Base-by-base conservation (phyloP, 2,329 filamentous ascomycete species). In the Monascus ruber region DNA sequence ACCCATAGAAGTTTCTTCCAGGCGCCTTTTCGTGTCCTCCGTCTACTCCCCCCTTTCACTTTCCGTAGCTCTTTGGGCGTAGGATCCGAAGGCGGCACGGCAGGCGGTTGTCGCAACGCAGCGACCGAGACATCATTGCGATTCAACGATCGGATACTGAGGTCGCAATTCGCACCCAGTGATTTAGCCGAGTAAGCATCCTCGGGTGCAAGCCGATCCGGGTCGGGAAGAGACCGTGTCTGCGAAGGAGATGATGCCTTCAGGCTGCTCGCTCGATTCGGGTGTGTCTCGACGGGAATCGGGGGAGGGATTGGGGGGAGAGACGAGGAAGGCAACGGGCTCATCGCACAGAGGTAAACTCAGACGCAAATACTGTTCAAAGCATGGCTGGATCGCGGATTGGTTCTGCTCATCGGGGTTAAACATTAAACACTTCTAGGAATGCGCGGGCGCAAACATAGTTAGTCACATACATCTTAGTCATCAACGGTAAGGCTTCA, bases 1-100 rank as follows among this genome's bases (percentile, higher is more conserved):
- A 98, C 88, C 91, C 91, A 98, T 40, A 98, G 74, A 48, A 98
- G 66, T 69, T 96, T 96, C 72, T 93, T 94, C 85, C 89, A 96
- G 7, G 77, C 77, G 37, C 78, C 76, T 55, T 81, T 85, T 47
- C 81, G 72, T 52, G 78, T 72, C 35, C 83, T 73, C 49, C 80
- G 84, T 36, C 77, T 69, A 48, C 77, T 83, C 11, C 78, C 71
- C 33, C 73, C 73, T 40, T 74, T 66, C 34, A 70, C 55, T 48
- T 71, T 70, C 26, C 72, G 66, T 41, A 68, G 48, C 68, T 70
- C 50, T 53, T 63, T 59, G 35, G 53, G 52, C 37, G 49, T 49
- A 24, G 54, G 44, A 37, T 59, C 57, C 26, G 52, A 49, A n/a
- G 57, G 58, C 24, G 60, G 59, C 9, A 63, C 59, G 24, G 62